Evolutionary conservation across 2,329 filamentous ascomycete genomes (phyloP).

Genomic region (Pseudogymnoascus sp.): DNA sequence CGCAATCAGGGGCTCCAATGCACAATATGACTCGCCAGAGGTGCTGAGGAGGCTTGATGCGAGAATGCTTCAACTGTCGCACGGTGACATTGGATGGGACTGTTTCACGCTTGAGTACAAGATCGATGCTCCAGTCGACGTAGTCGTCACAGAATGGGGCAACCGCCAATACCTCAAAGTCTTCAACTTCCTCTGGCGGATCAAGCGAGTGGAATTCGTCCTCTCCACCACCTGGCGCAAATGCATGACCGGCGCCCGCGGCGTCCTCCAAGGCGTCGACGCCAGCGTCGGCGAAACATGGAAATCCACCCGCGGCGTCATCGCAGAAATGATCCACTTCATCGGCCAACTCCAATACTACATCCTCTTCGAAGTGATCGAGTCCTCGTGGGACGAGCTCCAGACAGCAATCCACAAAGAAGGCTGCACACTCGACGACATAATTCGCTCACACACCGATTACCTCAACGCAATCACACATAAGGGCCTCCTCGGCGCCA

Average conservation of each 20-base stretch:
- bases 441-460: constrained; percentile 82
- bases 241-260: constrained; percentile 88
- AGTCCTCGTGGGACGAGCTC: constrained; percentile 87
- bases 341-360: constrained; percentile 97
- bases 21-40: constrained; percentile 88
- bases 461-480: constrained; percentile 93
- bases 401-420: constrained; percentile 75
- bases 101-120: constrained; percentile 99
- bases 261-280: constrained; percentile 75
- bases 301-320: constrained; percentile 79
- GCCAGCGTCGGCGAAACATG: constrained; percentile 67
- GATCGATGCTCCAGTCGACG: constrained; percentile 90
- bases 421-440: constrained; percentile 84
- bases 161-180: constrained; percentile 96
- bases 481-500: constrained; percentile 82
- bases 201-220: constrained; percentile 95
- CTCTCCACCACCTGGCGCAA: constrained; percentile 86
- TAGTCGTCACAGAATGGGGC: constrained; percentile 93
- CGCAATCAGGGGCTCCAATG: constrained; percentile 92
- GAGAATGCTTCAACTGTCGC: constrained; percentile 93
- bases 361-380: constrained; percentile 96
- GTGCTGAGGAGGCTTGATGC: constrained; percentile 87
- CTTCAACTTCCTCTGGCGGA: constrained; percentile 97
- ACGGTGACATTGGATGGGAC: constrained; percentile 97
- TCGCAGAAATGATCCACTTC: constrained; percentile 98